A percentile compares a stretch with the other conserved stretches of the same genome.
phyloP scores from a whole-genome alignment of 371 early-diverging fungal species.

The Mucor circinelloides region DNA sequence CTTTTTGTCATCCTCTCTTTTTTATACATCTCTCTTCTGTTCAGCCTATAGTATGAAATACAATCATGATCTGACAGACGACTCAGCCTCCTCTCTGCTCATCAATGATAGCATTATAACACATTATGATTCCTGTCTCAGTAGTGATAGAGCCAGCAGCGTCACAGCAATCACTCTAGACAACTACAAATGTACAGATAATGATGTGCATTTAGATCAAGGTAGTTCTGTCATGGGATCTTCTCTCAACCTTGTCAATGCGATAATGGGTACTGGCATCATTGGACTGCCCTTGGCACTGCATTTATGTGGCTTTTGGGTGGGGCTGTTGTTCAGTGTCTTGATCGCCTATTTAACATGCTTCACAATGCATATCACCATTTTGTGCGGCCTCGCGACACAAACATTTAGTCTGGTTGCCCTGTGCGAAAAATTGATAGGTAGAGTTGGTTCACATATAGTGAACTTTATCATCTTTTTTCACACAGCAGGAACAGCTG shows the following conservation, averaged over 20 bases:
- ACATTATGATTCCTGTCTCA: not conserved
- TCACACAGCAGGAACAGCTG: constrained; percentile 52
- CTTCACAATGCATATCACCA: constrained; percentile 50
- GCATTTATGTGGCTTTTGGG: constrained; percentile 55
- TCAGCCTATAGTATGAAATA: not conserved
- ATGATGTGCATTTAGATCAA: not conserved
- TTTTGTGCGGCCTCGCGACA: constrained; percentile 46
- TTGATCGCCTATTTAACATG: constrained; percentile 46
- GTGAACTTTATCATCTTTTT: constrained; percentile 51
- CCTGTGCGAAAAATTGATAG: constrained; percentile 41
- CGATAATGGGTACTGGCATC: constrained; percentile 65
- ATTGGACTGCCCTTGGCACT: constrained; percentile 58
- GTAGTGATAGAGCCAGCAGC: not conserved
- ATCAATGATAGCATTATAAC: not conserved
- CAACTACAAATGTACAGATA: not conserved
- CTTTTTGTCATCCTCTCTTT: not conserved
- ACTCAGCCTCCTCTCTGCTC: not conserved
- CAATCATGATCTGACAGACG: not conserved
- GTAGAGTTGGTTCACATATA: constrained; percentile 38
- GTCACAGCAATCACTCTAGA: not conserved
- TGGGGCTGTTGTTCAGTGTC: constrained; percentile 46
- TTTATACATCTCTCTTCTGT: not conserved
- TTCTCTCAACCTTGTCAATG: constrained; percentile 53
- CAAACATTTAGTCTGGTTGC: constrained; percentile 33
- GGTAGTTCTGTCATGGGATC: constrained; percentile 9